Evolutionary conservation across 345 rosid genomes (phyloP), one percentile per base, ranked within the genome.

Genomic region (Aquilaria malaccensis): DNA sequence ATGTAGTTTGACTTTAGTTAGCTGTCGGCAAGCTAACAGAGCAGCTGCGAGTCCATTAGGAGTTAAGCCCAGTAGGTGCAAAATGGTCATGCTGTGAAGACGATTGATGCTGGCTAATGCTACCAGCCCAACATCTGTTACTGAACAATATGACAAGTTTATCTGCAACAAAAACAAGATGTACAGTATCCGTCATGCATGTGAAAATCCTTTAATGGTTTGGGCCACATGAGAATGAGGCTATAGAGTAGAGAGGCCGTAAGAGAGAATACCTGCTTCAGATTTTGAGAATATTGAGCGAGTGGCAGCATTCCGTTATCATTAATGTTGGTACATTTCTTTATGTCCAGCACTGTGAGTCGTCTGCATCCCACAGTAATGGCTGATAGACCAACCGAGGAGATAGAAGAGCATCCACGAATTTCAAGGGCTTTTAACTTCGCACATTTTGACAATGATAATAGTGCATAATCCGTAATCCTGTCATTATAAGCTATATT

Each of bases 11-110:
- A 61, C 78, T 76, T 79, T 79, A 50, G 71, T 73, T 59, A 76
- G 50, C 43, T 74, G 74, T 68, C 74, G 64, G 63, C 80, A 79
- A 4, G 78, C 80, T 43, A 79, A 49, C 64, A 79, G 55, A 1
- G 74, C 78, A 54, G 80, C 80, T 68, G 78, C 76, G 62, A 79
- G 74, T 46, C 83, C 83, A 13, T 72, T 76, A 46, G 80, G 70
- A 55, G 76, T 76, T 63, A 79, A 58, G 13, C 76, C 83, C 0
- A 58, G 54, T 61, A 62, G 45, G 33, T 73, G 78, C 65, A 79
- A 76, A 2, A 74, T 70, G 31, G 80, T 72, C 71, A 76, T 70
- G 56, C 54, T 76, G 66, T 79, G 78, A 15, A 79, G 64, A 59
- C 76, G 55, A 46, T 70, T 70, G n/a, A 73, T 66, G 74, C 71